Conservation (phyloP, 2,329 filamentous ascomycete genomes). For the Alternaria infectoria region DNA sequence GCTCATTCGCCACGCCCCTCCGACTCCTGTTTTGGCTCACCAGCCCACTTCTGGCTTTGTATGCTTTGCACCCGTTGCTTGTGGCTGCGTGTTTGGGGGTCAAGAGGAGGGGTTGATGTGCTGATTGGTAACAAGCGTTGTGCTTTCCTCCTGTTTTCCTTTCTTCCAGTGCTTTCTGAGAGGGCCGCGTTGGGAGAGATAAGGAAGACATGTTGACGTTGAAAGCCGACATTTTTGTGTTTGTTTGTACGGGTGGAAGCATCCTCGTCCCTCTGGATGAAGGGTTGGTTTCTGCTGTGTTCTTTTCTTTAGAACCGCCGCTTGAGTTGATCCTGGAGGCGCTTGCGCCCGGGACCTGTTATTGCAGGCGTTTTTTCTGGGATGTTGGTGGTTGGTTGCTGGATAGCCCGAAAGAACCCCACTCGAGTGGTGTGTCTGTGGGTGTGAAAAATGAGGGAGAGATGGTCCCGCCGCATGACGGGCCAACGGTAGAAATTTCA, state of each 20-base stretch:
- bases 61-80: constrained; percentile 43
- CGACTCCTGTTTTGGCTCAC: constrained; percentile 32
- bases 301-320: constrained; percentile 32
- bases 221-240: constrained; percentile 47
- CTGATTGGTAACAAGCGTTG: constrained; percentile 53
- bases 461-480: constrained; percentile 12
- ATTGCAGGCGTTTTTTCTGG: constrained; percentile 18
- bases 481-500: constrained; percentile 35
- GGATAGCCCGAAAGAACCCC: constrained; percentile 13
- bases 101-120: constrained; percentile 33
- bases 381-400: constrained; percentile 15
- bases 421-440: constrained; percentile 18
- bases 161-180: constrained; percentile 18
- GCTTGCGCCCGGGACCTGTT: constrained; percentile 37
- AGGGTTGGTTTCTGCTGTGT: constrained; percentile 49
- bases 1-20: constrained; percentile 47
- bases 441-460: constrained; percentile 29
- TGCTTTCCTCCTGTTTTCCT: constrained; percentile 42
- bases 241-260: constrained; percentile 44
- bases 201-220: constrained; percentile 27
- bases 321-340: constrained; percentile 42
- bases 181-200: constrained; percentile 20
- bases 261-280: constrained; percentile 49
- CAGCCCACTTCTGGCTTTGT: constrained; percentile 38
- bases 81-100: constrained; percentile 44